Conservation (phyloP, 1,284 basidiomycete species). For the Cryptococcus sp. region DNA sequence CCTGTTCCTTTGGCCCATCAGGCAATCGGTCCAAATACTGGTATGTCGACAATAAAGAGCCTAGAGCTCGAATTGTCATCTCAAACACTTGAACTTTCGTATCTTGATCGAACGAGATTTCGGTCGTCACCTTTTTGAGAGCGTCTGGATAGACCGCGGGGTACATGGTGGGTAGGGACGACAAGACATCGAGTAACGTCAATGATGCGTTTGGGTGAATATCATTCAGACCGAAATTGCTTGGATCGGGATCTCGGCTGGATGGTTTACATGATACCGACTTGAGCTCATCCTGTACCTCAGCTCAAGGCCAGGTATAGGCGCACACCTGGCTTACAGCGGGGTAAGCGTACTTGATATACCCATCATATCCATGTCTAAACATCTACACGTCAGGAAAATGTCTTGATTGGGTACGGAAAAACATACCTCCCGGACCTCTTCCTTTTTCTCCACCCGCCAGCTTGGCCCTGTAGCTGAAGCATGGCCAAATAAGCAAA, state of each 20-base stretch:
- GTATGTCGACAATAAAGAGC: constrained; percentile 80
- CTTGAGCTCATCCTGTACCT: constrained; percentile 60
- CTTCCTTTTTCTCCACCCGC: neutral
- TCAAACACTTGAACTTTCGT: constrained; percentile 57
- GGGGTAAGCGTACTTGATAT: constrained; percentile 47
- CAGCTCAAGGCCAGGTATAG: neutral
- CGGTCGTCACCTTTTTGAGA: constrained; percentile 26
- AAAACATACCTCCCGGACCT: neutral
- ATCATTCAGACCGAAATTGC: constrained; percentile 56
- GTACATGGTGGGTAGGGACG: constrained; percentile 36
- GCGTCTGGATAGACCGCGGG: constrained; percentile 35
- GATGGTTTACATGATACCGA: constrained; percentile 70
- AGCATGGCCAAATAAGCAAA: neutral
- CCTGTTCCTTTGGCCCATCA: constrained; percentile 36
- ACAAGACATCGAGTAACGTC: constrained; percentile 43
- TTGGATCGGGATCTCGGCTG: constrained; percentile 26
- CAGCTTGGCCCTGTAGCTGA: neutral
- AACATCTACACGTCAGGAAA: constrained; percentile 29
- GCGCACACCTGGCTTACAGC: constrained; percentile 36
- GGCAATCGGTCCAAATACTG: constrained; percentile 58
- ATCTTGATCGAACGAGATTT: constrained; percentile 44
- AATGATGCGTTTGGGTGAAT: constrained; percentile 60
- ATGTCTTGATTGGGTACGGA: too few relatives aligned
- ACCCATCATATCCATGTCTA: constrained; percentile 43
- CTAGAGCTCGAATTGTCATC: constrained; percentile 81